Evolutionary conservation across 345 rosid species (phyloP).

Genomic region (Erodium maritimum): DNA sequence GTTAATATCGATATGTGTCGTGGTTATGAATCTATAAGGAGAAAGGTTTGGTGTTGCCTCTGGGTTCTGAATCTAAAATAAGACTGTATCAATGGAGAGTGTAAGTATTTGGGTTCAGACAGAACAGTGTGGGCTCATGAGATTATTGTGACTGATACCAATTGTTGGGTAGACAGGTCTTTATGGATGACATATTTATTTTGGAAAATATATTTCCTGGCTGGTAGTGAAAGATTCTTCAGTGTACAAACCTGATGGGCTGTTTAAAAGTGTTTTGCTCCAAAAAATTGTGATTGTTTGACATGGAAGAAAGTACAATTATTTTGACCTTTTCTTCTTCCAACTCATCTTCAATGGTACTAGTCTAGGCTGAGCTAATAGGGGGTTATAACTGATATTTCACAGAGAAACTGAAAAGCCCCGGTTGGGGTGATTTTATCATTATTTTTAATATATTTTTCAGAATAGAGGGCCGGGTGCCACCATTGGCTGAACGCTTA

Average conservation of each 20-base stretch:
- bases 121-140: slow-evolving; percentile 7
- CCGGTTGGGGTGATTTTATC: too few species aligned
- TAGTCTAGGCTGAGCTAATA: too few species aligned
- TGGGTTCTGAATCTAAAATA: not conserved
- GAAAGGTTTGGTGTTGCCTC: not conserved
- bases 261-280: not conserved
- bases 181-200: not conserved
- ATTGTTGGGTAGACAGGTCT: too few species aligned
- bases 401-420: too few species aligned
- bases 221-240: not conserved
- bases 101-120: not conserved
- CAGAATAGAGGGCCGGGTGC: too few species aligned
- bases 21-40: not conserved
- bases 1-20: too few species aligned
- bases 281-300: not conserved
- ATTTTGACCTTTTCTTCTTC: not conserved
- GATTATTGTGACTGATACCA: not conserved
- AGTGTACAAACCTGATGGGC: not conserved
- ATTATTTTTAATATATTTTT: too few species aligned
- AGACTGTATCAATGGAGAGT: not conserved
- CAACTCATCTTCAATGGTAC: too few species aligned
- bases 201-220: not conserved
- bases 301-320: too few species aligned
- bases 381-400: too few species aligned
- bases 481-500: too few species aligned